Base-by-base conservation (phyloP, 495 filamentous ascomycete genomes). In the Parmelia sp. region DNA sequence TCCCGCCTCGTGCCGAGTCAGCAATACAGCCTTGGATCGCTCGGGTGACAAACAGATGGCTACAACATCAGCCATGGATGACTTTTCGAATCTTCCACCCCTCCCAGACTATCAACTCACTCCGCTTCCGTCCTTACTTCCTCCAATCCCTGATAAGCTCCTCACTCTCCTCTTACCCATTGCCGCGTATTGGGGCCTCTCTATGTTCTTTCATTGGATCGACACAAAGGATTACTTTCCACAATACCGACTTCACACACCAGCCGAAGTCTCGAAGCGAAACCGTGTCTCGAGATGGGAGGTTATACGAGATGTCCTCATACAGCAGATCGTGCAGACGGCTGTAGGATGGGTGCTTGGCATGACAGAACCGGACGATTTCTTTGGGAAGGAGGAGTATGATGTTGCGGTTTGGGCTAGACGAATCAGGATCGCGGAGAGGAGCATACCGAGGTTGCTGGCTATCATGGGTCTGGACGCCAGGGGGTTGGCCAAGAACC, bases 171-270 rank as follows among this genome's bases (percentile, higher is more conserved):
- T 86, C 45, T 75, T 84, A 19, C 88, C 88, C 21, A 81, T 90
- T 57, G 71, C 85, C 65, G 87, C 86, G 47, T 94, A 94, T 78
- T 94, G 90, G 90, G 72, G 75, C 29, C 70, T 90, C 21, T 92
- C 90, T 21, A 71, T 86, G 69, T 73, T 90, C 71, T 94, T 91
- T 75, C 89, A 94, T 74, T 67, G 84, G 66, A 82, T 93, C 70
- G 90, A 94, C 75, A 73, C 82, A 37, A 83, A 81, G 71, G 88
- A 92, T 73, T 79, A 90, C 44, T 89, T 91, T 69, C 83, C 89
- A 39, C 83, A 89, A 65, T 90, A 91, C 74, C 83, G 90, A 64
- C 74, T 92, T 65, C 89, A 93, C 77, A 93, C 89, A 7, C 89
- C 89, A 31, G 89, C 86, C 60, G 89, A 93, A 73, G 84, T 92